Evolutionary conservation across 345 rosid species (phyloP).

Genomic region (Anacardium occidentale): DNA sequence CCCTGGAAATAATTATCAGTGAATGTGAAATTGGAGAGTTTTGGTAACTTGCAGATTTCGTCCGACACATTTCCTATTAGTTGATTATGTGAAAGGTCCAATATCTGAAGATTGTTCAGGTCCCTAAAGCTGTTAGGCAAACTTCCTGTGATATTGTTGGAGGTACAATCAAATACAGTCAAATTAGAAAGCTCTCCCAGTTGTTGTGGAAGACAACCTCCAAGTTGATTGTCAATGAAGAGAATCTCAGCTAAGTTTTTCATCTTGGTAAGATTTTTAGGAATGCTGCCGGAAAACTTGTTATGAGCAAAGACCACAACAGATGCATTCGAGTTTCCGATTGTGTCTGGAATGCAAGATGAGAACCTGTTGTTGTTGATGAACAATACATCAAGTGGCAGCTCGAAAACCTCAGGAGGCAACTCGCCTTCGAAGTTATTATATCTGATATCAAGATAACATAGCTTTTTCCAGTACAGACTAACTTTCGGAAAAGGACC

Average conservation of each 20-base stretch:
- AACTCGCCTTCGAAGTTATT: slow-evolving; percentile 77
- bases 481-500: slow-evolving; percentile 56
- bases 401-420: slow-evolving; percentile 53
- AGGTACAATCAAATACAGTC: slow-evolving; percentile 58
- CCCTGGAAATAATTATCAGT: slow-evolving; percentile 58
- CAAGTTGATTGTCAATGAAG: slow-evolving; percentile 46
- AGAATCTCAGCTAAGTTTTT: slow-evolving; percentile 55
- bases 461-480: slow-evolving; percentile 52
- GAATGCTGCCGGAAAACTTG: slow-evolving; percentile 71
- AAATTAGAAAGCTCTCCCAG: slow-evolving; percentile 48
- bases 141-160: slow-evolving; percentile 48
- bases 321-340: slow-evolving; percentile 58
- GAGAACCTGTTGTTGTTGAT: slow-evolving; percentile 77
- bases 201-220: slow-evolving; percentile 78
- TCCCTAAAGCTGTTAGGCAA: slow-evolving; percentile 40
- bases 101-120: slow-evolving; percentile 31
- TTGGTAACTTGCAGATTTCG: slow-evolving; percentile 55
- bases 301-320: slow-evolving; percentile 68
- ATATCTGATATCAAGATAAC: slow-evolving; percentile 63
- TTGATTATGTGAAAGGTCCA: slow-evolving; percentile 53
- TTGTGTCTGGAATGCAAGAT: slow-evolving; percentile 53
- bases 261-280: slow-evolving; percentile 64
- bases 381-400: slow-evolving; percentile 61
- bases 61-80: slow-evolving; percentile 59
- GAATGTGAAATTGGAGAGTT: slow-evolving; percentile 49